phyloP scores from a whole-genome alignment of 2,329 filamentous ascomycete species.

The Aspergillus sp. region DNA sequence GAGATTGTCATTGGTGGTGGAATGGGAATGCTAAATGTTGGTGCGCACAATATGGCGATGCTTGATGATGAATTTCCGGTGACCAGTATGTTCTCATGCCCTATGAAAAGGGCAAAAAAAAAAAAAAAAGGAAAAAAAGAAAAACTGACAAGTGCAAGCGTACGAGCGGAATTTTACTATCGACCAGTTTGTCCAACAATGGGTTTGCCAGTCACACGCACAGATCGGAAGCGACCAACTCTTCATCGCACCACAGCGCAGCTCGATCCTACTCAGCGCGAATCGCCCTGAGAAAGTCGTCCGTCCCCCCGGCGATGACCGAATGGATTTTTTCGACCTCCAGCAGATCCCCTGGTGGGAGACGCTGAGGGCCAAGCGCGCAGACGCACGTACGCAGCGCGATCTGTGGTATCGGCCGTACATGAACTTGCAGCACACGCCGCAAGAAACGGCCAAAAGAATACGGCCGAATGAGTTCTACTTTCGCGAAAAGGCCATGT shows the following conservation, averaged over 20 bases:
- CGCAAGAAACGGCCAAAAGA: constrained; percentile 15
- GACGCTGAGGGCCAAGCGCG: constrained; percentile 28
- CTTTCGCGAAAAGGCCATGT: constrained; percentile 45
- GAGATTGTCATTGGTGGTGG: too few species aligned
- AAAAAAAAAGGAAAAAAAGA: neutral
- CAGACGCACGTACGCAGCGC: constrained; percentile 31
- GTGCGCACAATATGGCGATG: too few species aligned
- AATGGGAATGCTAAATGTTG: constrained; percentile 2
- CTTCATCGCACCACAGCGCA: constrained; percentile 19
- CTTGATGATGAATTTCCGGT: too few species aligned
- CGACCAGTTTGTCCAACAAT: constrained; percentile 38
- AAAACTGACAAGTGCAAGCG: constrained; percentile 15
- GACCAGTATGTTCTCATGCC: too few species aligned
- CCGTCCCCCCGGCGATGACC: constrained; percentile 21
- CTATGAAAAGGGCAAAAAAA: neutral
- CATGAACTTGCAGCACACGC: constrained; percentile 30
- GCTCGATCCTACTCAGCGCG: constrained; percentile 30
- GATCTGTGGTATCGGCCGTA: constrained; percentile 38
- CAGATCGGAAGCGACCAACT: constrained; percentile 15
- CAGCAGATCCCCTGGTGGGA: constrained; percentile 39
- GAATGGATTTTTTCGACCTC: constrained; percentile 28
- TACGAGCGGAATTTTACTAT: constrained; percentile 37
- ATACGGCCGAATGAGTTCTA: constrained; percentile 39
- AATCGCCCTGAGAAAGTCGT: constrained; percentile 24
- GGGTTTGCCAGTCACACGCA: constrained; percentile 26